Conservation (phyloP, 164 flowering plant species). For the Annona cherimola region DNA sequence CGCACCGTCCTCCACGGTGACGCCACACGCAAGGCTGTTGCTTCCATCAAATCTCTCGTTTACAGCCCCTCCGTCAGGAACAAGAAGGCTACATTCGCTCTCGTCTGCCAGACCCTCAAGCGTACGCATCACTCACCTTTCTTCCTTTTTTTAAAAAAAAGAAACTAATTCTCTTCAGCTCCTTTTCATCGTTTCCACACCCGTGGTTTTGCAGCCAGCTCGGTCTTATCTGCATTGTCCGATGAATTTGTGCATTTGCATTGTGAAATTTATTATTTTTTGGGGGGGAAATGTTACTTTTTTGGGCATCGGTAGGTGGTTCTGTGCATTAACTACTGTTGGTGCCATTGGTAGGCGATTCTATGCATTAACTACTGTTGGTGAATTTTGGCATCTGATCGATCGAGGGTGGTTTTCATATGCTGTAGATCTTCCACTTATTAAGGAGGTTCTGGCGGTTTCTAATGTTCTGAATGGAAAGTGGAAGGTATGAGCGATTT, state of each 20-base stretch:
- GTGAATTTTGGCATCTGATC: not conserved
- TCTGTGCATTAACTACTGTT: too few relatives aligned
- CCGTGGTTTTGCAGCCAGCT: too few relatives aligned
- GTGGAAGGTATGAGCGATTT: slow-evolving; percentile 61
- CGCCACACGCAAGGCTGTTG: slow-evolving; percentile 68
- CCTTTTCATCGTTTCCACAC: not conserved
- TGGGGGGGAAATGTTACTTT: too few relatives aligned
- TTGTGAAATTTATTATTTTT: too few relatives aligned
- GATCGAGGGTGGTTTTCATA: slow-evolving; percentile 3
- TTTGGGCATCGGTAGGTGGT: too few relatives aligned
- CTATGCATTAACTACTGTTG: not conserved
- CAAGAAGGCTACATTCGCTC: slow-evolving; percentile 82
- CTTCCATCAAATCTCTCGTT: slow-evolving; percentile 83
- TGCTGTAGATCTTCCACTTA: slow-evolving; percentile 51
- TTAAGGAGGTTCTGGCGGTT: slow-evolving; percentile 59
- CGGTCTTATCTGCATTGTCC: not conserved
- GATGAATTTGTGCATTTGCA: not conserved
- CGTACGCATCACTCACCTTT: slow-evolving; percentile 22
- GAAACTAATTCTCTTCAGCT: too few relatives aligned
- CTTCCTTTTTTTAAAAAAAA: not conserved
- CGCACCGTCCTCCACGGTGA: slow-evolving; percentile 65
- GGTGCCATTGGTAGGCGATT: not conserved
- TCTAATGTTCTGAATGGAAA: slow-evolving; percentile 50
- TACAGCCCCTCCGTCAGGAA: slow-evolving; percentile 67
- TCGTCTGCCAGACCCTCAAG: slow-evolving; percentile 88